Evolutionary conservation across 495 filamentous ascomycete genomes (phyloP), one percentile per base, ranked within the genome.

Genomic region (Aspergillus cavernicola): DNA sequence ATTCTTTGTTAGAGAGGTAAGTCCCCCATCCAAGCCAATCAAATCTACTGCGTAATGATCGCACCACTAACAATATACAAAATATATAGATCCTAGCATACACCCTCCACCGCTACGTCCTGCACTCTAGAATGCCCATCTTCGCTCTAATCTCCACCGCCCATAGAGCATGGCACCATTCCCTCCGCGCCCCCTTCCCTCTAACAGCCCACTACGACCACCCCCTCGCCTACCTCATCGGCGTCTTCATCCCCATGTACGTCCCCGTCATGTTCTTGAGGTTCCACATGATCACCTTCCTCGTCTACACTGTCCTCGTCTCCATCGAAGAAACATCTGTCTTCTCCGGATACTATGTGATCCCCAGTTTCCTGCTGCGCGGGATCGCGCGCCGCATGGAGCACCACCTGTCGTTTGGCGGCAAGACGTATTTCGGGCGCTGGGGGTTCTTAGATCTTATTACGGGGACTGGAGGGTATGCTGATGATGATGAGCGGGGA

Each of bases 371-470:
- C 24, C 69, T 95, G 39, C 71, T 96, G 41, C 80, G 84, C 1
- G 87, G 90, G 1, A 85, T 95, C 59, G 81, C 88, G 12, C 74
- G 82, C 50, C 76, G 89, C 28, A 83, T 74, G 2, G 88, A 92
- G 52, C 61, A 65, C 35, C 92, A 97, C 69, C 76, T 86, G 52
- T 66, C 80, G 46, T 70, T 69, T 22, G 63, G 63, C 31, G 85
- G 79, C 5, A 69, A 78, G 22, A 88, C 89, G 0, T 95, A 96
- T 58, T 96, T 79, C 61, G 87, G 85, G 0, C 78, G 83, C 9
- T 88, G 85, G 80, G 90, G 90, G 1, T 56, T 95, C 7, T 31
- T 92, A 56, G 92, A 97, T 66, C 89, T 86, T 82, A 41, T 83
- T 1, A 73, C 77, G 60, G 87, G 87, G n/a, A 92, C 90, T 3